phyloP scores from a whole-genome alignment of 768 basidiomycete genomes.

The Galerina sulciceps region DNA sequence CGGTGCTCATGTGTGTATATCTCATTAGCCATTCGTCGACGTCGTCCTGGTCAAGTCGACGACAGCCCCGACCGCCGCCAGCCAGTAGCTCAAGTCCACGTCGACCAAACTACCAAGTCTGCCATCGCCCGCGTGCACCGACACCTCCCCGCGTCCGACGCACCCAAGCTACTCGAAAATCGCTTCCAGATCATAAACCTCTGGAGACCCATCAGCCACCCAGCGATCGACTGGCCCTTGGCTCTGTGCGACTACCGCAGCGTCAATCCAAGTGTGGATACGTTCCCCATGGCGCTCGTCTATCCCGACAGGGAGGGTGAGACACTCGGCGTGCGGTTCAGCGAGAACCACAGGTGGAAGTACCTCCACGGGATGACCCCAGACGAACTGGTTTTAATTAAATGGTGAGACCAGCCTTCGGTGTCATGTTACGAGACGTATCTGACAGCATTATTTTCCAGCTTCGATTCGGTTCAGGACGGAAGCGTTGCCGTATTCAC shows the following conservation, averaged over 20 bases:
- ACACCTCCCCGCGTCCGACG: conserved; percentile 53
- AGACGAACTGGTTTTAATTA: conserved; percentile 55
- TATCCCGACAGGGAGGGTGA: conserved; percentile 58
- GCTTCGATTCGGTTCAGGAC: conserved; percentile 35
- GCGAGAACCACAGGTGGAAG: conserved; percentile 55
- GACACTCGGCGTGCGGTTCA: conserved; percentile 50
- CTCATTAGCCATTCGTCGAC: conserved; percentile 46
- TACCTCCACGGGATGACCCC: conserved; percentile 48
- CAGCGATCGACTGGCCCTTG: conserved; percentile 55
- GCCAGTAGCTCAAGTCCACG: conserved; percentile 50
- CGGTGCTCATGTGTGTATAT: background rate
- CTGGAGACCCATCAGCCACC: conserved; percentile 57
- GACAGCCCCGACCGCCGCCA: conserved; percentile 42
- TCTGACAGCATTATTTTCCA: background rate
- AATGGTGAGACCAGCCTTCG: conserved; percentile 43
- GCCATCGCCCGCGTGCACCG: conserved; percentile 50
- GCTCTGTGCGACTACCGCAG: conserved; percentile 55
- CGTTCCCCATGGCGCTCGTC: conserved; percentile 46
- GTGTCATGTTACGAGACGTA: no score
- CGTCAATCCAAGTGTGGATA: conserved; percentile 46
- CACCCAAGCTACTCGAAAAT: conserved; percentile 41
- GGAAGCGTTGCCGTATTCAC: conserved; percentile 54
- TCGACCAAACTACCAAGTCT: conserved; percentile 54
- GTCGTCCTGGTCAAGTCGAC: conserved; percentile 39
- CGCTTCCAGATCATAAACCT: conserved; percentile 66